Evolutionary conservation across 2,329 filamentous ascomycete species (phyloP).

Genomic region (Cryphonectria carpinicola): DNA sequence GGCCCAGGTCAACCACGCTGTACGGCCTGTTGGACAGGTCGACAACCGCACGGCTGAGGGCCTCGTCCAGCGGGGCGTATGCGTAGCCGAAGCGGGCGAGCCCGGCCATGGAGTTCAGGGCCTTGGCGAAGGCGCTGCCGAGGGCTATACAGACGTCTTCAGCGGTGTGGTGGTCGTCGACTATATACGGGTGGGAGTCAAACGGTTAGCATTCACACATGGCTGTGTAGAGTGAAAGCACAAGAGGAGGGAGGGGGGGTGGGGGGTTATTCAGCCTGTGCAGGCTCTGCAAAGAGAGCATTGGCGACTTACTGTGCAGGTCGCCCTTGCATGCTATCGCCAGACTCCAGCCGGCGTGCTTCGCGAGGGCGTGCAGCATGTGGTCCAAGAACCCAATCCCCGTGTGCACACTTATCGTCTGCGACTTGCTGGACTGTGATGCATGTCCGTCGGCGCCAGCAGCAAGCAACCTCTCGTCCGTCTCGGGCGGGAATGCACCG

Average conservation of each 20-base stretch:
- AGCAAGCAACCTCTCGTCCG: slow-evolving; percentile 58
- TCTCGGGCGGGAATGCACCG: slow-evolving; percentile 71
- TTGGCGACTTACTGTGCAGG: slow-evolving; percentile 72
- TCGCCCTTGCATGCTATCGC: slow-evolving; percentile 84
- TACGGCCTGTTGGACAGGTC: slow-evolving; percentile 93
- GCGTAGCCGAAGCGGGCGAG: slow-evolving; percentile 90
- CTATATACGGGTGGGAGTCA: slow-evolving; percentile 46
- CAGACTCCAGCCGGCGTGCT: slow-evolving; percentile 94
- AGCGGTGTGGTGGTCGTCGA: slow-evolving; percentile 98
- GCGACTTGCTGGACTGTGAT: slow-evolving; percentile 79
- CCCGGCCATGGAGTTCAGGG: slow-evolving; percentile 74
- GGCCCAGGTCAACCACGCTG: slow-evolving; percentile 79
- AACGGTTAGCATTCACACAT: background rate
- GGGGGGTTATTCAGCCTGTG: background rate
- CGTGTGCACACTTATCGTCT: slow-evolving; percentile 85
- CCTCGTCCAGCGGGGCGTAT: slow-evolving; percentile 93
- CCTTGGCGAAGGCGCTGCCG: slow-evolving; percentile 79
- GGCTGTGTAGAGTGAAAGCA: background rate
- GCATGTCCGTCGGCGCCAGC: slow-evolving; percentile 69
- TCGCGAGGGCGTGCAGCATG: slow-evolving; percentile 96
- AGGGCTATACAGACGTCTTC: slow-evolving; percentile 95
- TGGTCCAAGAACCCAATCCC: slow-evolving; percentile 98
- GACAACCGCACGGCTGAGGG: slow-evolving; percentile 88
- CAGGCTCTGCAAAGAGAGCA: background rate
- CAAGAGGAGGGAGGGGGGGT: too few relatives aligned